Conservation (phyloP, 2,329 filamentous ascomycete species). For the Blastomyces silverae region DNA sequence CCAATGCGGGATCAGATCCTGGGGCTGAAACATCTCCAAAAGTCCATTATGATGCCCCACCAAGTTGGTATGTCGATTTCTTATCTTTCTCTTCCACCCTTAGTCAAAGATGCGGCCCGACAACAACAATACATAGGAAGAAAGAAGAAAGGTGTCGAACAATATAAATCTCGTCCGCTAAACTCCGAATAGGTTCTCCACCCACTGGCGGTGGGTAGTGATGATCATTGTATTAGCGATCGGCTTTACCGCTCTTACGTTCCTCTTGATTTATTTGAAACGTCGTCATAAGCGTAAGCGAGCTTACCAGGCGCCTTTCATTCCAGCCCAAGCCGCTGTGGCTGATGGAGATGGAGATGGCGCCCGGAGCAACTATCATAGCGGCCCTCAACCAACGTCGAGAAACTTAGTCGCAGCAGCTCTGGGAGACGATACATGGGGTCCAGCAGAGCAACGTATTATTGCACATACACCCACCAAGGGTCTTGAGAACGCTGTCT, state of each 20-base stretch:
- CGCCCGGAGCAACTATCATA: too few species aligned
- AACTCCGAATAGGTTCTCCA: constrained; percentile 51
- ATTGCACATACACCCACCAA: background rate
- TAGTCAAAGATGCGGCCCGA: background rate
- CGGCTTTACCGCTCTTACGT: constrained; percentile 60
- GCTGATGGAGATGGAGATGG: too few species aligned
- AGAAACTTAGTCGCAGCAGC: constrained; percentile 2
- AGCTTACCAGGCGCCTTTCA: background rate
- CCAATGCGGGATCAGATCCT: background rate
- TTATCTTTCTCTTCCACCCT: too few species aligned
- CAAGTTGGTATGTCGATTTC: constrained; percentile 24
- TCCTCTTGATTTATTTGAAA: constrained; percentile 63
- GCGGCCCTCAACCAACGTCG: background rate
- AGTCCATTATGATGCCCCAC: background rate
- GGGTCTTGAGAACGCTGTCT: background rate
- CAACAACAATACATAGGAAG: too few species aligned
- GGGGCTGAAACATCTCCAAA: background rate
- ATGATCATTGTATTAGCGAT: constrained; percentile 70
- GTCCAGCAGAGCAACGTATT: constrained; percentile 10
- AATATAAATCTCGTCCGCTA: background rate
- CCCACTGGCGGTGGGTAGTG: constrained; percentile 73
- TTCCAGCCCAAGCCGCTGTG: background rate
- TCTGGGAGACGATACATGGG: constrained; percentile 9
- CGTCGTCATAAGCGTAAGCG: constrained; percentile 62
- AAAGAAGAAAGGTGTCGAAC: too few species aligned